Evolutionary conservation across 1,284 basidiomycete species (phyloP).

Genomic region (Omphalotus olearius): DNA sequence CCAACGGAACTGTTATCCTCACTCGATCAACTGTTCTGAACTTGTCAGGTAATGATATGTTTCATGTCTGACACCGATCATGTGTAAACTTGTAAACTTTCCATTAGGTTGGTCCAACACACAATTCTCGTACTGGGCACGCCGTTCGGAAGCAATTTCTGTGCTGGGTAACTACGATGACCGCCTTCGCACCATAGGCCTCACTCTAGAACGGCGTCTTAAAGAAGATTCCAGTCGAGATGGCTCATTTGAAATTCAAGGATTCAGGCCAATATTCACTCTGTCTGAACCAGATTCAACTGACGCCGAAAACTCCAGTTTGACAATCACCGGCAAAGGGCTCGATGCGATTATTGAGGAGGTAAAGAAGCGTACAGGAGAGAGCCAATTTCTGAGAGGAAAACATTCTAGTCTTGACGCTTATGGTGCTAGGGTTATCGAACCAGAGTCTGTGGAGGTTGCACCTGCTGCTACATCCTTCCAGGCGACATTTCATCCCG

Average conservation of each 20-base stretch:
- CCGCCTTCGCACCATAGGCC: slow-evolving; percentile 1
- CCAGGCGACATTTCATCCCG: too few relatives aligned
- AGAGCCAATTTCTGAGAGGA: not conserved
- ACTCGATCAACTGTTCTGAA: not conserved
- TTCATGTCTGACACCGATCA: not conserved
- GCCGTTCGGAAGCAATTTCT: slow-evolving; percentile 1
- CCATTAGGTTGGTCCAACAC: slow-evolving; percentile 2
- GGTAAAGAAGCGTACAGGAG: not conserved
- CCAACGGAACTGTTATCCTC: slow-evolving; percentile 2
- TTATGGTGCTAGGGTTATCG: not conserved
- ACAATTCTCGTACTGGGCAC: slow-evolving; percentile 4
- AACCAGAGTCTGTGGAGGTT: too few relatives aligned
- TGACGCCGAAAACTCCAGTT: not conserved
- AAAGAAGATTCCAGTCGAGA: not conserved
- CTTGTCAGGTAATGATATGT: not conserved
- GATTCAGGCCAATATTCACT: too few relatives aligned
- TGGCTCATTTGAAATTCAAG: not conserved
- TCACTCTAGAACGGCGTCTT: not conserved
- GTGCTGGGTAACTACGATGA: not conserved
- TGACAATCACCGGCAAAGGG: not conserved
- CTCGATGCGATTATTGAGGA: slow-evolving; percentile 4
- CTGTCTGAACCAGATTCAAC: not conserved
- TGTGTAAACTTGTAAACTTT: not conserved
- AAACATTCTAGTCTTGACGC: not conserved
- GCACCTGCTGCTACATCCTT: too few relatives aligned